Base-by-base conservation (phyloP, 768 basidiomycete genomes). In the Boletus tylopilopsis region DNA sequence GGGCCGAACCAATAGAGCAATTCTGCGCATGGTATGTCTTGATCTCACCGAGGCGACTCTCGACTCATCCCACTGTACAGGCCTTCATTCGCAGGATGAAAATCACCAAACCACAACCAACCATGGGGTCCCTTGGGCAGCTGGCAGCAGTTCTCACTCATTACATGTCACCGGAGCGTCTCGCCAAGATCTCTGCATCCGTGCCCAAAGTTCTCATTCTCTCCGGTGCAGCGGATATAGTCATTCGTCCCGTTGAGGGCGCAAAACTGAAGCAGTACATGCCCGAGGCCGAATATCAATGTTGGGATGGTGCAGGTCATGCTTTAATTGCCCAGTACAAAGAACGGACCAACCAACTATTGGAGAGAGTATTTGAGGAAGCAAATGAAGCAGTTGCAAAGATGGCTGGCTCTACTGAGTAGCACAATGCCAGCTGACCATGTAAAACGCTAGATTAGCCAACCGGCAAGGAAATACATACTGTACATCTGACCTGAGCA, bases 91-190 rank as follows among this genome's bases (percentile, higher is more conserved):
- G 61, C 16, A 80, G 84, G 18, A 68, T 80, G 16, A 56, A 64
- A 5, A 67, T 77, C 7, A 82, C 84, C 2, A 76, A 74, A 29
- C 79, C 78, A 3, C 90, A 90, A 55, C 71, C 68, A 3, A 63
- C 83, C 44, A 51, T 78, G 16, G 90, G 90, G 0, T 68, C 78
- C 23, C 49, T 92, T 15, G 88, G 85, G 11, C 91, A 93, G 64
- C 82, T 87, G 79, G 73, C 70, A 13, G 87, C 90, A 1, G 82
- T 60, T 0, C 54, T 87, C 1, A 85, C 82, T 0, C 88, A 91
- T 60, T 60, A 75, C 45, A 81, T 89, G 55, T 59, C 69, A 5
- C 65, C 76, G 0, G 71, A 72, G 0, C 73, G 77, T 5, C 72
- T 86, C 18, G 65, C 67, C 12, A 61, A 51, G 30, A 77, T 88